Base-by-base conservation (phyloP, 345 rosid genomes). In the Toxicodendron radicans region DNA sequence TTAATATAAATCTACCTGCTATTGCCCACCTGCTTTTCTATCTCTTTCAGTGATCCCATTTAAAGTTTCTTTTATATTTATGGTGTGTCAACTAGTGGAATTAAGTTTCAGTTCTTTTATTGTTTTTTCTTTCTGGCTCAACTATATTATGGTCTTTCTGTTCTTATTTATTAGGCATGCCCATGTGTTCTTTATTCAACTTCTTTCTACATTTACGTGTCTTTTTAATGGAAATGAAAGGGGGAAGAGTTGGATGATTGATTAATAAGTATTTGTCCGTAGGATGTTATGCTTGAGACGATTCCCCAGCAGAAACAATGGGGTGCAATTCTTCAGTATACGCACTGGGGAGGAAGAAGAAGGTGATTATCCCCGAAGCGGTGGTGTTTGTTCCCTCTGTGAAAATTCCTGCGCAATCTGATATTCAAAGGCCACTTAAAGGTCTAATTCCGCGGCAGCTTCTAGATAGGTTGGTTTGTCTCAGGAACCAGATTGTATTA, bases 291-390 rank as follows among this genome's bases (percentile, higher is more conserved):
- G 69, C 72, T 63, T 77, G 85, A 78, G 64, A 73, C 61, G 64
- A 75, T 63, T 33, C 49, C n/a, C 35, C 58, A n/a, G 77, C 64
- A 77, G 75, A 56, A 71, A 83, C 27, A 77, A 91, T 91, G 98
- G 97, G 97, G 68, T 93, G 97, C 77, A 76, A 92, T 79, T 73
- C 87, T 82, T 93, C 96, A 60, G 71, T 87, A 71, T 77, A 76
- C 64, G 87, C 79, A 67, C 63, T 72, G 51, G 88, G 87, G 82
- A 87, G 76, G 79, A 87, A 85, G 86, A 89, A 78, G 88, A 88
- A 82, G 82, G 16, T 73, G 71, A 78, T 38, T 77, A 75, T 95
- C 68, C 85, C 87, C 5, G 97, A 91, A 79, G 79, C 84, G 5
- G 88, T 80, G 14, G 84, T 92, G 8, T 87, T 84, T 75, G 88